Percentiles rank a stretch among this genome's conserved stretches.
Evolutionary conservation across 2,329 filamentous ascomycete genomes (phyloP).

Genomic region (Microcyclospora tardicrescens): DNA sequence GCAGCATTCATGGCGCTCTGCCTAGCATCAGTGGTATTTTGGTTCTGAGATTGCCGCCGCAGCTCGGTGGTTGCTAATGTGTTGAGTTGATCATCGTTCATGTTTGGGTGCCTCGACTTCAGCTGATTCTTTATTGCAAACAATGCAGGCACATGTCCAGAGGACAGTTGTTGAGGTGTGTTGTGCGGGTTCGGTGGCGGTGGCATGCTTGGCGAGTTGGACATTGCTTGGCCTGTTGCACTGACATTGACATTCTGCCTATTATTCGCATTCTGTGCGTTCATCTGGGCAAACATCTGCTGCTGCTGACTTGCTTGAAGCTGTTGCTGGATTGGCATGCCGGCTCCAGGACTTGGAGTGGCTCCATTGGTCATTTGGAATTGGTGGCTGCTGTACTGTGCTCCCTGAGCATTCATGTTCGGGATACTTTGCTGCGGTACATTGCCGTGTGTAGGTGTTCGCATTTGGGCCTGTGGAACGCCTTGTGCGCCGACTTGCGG

Average conservation of each 20-base stretch:
- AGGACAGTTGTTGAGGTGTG: slow-evolving; percentile 30
- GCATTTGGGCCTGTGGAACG: slow-evolving; percentile 49
- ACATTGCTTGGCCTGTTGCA: slow-evolving; percentile 14
- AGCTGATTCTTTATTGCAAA: slow-evolving; percentile 41
- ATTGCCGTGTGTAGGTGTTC: slow-evolving; percentile 7
- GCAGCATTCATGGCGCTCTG: slow-evolving; percentile 28
- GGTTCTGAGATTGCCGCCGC: slow-evolving; percentile 22
- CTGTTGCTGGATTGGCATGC: slow-evolving; percentile 22
- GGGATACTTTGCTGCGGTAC: slow-evolving; percentile 14
- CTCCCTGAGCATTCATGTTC: slow-evolving; percentile 14
- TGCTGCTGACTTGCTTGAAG: slow-evolving; percentile 20
- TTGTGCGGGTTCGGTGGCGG: slow-evolving; percentile 22
- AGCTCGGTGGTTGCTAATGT: slow-evolving; percentile 40
- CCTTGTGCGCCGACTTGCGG: slow-evolving; percentile 41
- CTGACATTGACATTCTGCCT: slow-evolving; percentile 3
- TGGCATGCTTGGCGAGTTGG: slow-evolving; percentile 24
- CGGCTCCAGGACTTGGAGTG: slow-evolving; percentile 17
- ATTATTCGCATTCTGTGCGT: slow-evolving; percentile 10
- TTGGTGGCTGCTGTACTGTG: slow-evolving; percentile 17
- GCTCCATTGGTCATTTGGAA: slow-evolving; percentile 17
- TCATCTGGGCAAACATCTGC: slow-evolving; percentile 5
- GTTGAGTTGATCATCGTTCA: slow-evolving; percentile 42
- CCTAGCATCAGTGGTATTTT: slow-evolving; percentile 18
- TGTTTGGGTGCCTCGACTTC: slow-evolving; percentile 37
- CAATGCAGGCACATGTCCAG: slow-evolving; percentile 42